Base-by-base conservation (phyloP, 2,329 filamentous ascomycete species). In the Arachnopeziza araneosa region DNA sequence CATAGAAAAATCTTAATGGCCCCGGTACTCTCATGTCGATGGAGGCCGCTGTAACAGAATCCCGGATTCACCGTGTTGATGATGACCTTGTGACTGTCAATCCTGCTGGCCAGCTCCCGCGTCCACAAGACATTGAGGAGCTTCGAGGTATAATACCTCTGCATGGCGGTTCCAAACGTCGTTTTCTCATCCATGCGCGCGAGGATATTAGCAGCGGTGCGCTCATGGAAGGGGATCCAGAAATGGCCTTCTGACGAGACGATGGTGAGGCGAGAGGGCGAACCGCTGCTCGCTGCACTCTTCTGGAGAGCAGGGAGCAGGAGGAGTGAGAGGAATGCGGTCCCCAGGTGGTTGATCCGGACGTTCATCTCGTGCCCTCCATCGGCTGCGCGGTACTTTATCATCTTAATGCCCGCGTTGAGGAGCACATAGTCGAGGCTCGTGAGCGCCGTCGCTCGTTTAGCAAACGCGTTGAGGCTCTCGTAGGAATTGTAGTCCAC, bases 401-500 rank as follows among this genome's bases (percentile, higher is more conserved):
- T 17, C 36, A 26, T 44, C 30, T 24, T 55, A 3, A 59, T 24
- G 21, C 57, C 57, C 21, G 57, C 52, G 36, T 58, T 61, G 26
- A 52, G 44, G 23, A 61, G 24, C 2, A 52, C 44, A 26, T 23
- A 48, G 52, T 58, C 59, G 6, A 58, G 21, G 2, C 44, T 14
- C 6, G 55, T 54, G 3, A 62, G 23, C 24, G 14, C 4, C 21
- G 21, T 19, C 14, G 53, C 52, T 5, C 50, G 24, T 26, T 60
- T 51, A 8, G 49, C 21, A 32, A 63, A 60, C 10, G 44, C 55
- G 5, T 36, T 56, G 2, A 63, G 32, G 24, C 22, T 36, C 21
- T 59, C 53, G 49, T 56, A 62, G 32, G 24, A 49, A 3, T 23
- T 36, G 12, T 50, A 51, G 24, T 63, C 58, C n/a, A 63, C 6